A percentile compares a stretch with the other conserved stretches of the same genome.
These are phyloP conservation scores for Eucalyptus albens DNA, from an alignment of 345 rosid genomes.

Conservation along the genomic window DNA sequence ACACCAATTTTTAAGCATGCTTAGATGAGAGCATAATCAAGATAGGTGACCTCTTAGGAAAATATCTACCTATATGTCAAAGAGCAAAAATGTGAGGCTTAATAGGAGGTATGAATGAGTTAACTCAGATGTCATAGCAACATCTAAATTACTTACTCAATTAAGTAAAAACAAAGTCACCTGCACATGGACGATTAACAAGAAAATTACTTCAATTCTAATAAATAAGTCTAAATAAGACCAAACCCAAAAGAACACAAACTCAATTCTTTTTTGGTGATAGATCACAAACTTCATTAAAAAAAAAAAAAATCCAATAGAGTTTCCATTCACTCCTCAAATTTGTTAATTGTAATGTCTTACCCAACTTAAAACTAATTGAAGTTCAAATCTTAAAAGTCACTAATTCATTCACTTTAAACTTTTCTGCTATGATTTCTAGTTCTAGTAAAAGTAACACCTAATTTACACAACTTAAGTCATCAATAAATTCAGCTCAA, in stretches of 20 bases:
- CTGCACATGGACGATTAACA: not conserved
- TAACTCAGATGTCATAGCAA: fast-evolving
- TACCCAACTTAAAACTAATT: not conserved
- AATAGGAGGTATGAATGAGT: fast-evolving
- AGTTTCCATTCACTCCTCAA: not conserved
- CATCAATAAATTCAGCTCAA: not conserved
- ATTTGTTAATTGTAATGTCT: not conserved
- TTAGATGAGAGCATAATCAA: not conserved
- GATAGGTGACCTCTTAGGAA: no score
- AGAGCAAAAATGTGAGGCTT: fast-evolving
- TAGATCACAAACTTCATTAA: not conserved
- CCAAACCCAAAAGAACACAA: fast-evolving
- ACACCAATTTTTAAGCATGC: not conserved
- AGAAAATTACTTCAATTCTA: no score
- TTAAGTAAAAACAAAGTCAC: not conserved
- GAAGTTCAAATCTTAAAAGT: not conserved
- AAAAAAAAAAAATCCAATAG: not conserved
- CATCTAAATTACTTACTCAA: not conserved
- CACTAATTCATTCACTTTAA: not conserved
- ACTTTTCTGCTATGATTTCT: not conserved
- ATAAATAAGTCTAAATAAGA: no score
- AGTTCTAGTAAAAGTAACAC: not conserved
- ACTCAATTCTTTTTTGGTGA: not conserved
- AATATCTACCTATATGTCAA: fast-evolving
- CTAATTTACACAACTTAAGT: not conserved